Conservation (phyloP, 169 alveolate genomes). For the Amoebophrya sp. region DNA sequence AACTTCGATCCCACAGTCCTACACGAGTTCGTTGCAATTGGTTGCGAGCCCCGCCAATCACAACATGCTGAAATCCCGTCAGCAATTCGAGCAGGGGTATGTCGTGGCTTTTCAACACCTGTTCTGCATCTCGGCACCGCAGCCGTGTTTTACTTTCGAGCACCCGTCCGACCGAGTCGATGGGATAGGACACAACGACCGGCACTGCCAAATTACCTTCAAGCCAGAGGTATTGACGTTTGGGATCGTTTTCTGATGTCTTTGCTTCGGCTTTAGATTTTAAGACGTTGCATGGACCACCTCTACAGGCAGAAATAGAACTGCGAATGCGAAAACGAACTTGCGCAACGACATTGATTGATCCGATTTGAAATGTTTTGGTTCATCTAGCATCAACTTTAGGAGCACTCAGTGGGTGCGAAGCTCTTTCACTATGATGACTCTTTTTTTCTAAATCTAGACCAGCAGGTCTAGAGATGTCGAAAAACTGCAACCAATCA, state of each 20-base stretch:
- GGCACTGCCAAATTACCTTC: neutral
- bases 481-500: neutral
- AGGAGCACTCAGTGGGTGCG: too few relatives aligned
- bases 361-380: too few relatives aligned
- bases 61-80: neutral
- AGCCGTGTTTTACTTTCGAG: neutral
- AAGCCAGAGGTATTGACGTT: neutral
- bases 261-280: too few relatives aligned
- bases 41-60: neutral
- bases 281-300: too few relatives aligned
- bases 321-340: too few relatives aligned
- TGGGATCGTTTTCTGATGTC: too few relatives aligned
- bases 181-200: neutral
- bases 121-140: neutral
- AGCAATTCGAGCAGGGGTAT: neutral
- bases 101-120: neutral
- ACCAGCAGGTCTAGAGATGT: neutral
- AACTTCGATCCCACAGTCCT: neutral
- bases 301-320: too few relatives aligned
- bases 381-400: too few relatives aligned
- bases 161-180: neutral
- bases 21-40: neutral
- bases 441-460: neutral
- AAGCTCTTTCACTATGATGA: too few relatives aligned
- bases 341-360: too few relatives aligned